Conservation (phyloP, 2,329 filamentous ascomycete genomes). For the Ceratocystis harringtonii region DNA sequence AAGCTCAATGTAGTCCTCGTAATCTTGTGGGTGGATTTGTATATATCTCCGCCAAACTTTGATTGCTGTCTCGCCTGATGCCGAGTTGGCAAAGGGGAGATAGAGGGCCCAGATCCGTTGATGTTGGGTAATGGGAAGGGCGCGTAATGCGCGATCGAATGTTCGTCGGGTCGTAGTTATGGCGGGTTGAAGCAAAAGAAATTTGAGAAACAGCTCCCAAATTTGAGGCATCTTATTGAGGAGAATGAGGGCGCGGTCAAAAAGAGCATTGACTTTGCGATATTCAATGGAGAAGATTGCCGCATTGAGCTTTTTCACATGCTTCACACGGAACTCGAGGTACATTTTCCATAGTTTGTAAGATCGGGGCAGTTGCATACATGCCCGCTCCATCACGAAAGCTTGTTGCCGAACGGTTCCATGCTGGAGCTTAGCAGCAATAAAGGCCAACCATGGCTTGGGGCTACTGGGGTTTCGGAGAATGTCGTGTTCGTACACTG, state of each 20-base stretch:
- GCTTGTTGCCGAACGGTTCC: constrained; percentile 76
- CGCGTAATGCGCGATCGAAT: constrained; percentile 83
- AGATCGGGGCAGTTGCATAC: constrained; percentile 74
- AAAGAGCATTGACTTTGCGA: constrained; percentile 85
- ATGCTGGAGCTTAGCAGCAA: constrained; percentile 78
- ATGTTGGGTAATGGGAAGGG: constrained; percentile 86
- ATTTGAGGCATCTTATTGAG: constrained; percentile 98
- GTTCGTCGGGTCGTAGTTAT: constrained; percentile 73
- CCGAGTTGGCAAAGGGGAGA: constrained; percentile 77
- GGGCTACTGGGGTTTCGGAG: constrained; percentile 70
- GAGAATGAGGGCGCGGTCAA: constrained; percentile 80
- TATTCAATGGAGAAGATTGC: constrained; percentile 67
- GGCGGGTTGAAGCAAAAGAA: constrained; percentile 80
- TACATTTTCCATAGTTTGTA: constrained; percentile 99
- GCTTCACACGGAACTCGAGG: constrained; percentile 66
- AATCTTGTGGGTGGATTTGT: constrained; percentile 89
- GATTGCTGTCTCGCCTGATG: constrained; percentile 76
- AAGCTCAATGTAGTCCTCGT: constrained; percentile 88
- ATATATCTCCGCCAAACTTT: constrained; percentile 93
- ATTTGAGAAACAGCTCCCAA: constrained; percentile 94
- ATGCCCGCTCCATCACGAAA: constrained; percentile 77
- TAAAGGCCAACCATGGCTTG: constrained; percentile 91
- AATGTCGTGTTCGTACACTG: constrained; percentile 92
- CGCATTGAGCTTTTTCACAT: constrained; percentile 69
- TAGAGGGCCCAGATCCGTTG: constrained; percentile 91